Evolutionary conservation across 495 filamentous ascomycete species (phyloP), one percentile per base, ranked within the genome.

Genomic region (Penicillium macrosclerotiorum): DNA sequence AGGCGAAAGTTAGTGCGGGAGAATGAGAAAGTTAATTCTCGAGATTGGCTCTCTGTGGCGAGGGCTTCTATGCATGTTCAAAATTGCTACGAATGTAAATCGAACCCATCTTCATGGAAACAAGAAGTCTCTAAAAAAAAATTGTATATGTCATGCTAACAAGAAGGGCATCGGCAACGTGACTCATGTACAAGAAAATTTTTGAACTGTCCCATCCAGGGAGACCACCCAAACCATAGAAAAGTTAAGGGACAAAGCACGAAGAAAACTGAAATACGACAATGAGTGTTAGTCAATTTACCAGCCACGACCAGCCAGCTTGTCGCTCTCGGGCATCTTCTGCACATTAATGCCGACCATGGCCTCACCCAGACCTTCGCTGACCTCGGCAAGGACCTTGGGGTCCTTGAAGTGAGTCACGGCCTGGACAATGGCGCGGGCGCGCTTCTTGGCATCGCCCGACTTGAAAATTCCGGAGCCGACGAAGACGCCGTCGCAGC

Each of bases 401-500:
- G 89, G 66, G 61, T 98, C 89, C 51, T 81, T 86, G 69, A 72
- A 96, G 65, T 96, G 85, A 29, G 90, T 92, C 7, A 89, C 86
- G 11, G 93, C 94, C 72, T 94, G 87, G 40, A 98, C 93, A 57
- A 98, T 96, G 25, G 93, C 93, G 66, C 82, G 84, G 6, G 93
- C 93, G 54, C 93, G 77, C 78, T 89, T 84, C 35, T 81, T 76
- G 17, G 93, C 86, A 69, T 97, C 83, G 9, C 91, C 94, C 8
- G 78, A 84, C 81, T 98, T 98, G 77, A 98, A 98, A 67, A 98
- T 97, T 29, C 93, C 93, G 34, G 82, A 88, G 23, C 93, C 93
- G 34, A 98, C 93, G 60, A 98, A 98, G 23, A 98, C 93, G 43
- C 93, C 93, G 62, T 98, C 93, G 62, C 93, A 98, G 47, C 93